These are phyloP conservation scores for Claviceps maximensis DNA, from an alignment of 2,329 filamentous ascomycete genomes.

Conservation along the genomic window DNA sequence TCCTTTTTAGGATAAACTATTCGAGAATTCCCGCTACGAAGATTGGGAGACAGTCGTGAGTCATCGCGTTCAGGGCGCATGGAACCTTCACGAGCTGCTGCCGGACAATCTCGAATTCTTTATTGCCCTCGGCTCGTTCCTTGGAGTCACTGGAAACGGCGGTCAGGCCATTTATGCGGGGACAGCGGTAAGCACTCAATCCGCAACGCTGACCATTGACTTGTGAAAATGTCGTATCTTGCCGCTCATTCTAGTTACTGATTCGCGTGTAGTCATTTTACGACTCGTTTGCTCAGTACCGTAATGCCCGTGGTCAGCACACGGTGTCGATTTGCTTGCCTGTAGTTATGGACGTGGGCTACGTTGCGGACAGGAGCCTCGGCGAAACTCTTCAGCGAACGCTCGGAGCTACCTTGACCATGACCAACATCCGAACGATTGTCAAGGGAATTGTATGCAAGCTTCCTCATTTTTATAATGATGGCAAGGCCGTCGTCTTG, in stretches of 20 bases:
- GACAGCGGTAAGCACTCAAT: conserved; percentile 9
- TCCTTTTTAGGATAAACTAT: conserved; percentile 15
- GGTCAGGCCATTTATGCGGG: conserved; percentile 36
- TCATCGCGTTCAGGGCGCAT: conserved; percentile 27
- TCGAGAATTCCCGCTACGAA: conserved; percentile 21
- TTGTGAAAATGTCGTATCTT: no score
- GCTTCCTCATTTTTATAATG: neutral
- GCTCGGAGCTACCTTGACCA: conserved; percentile 3
- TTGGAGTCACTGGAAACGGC: conserved; percentile 33
- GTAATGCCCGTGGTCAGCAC: conserved; percentile 15
- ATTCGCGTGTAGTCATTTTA: conserved; percentile 22
- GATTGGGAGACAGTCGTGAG: conserved; percentile 19
- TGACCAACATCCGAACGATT: conserved; percentile 5
- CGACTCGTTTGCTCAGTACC: conserved; percentile 24
- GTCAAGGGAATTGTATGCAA: conserved; percentile 6
- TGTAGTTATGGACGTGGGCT: conserved; percentile 12
- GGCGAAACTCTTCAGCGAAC: neutral
- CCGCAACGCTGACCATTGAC: neutral
- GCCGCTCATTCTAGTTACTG: neutral
- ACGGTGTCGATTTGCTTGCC: conserved; percentile 9
- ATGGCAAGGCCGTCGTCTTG: conserved; percentile 1
- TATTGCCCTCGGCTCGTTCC: conserved; percentile 27
- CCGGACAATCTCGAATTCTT: conserved; percentile 22
- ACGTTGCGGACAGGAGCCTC: conserved; percentile 9
- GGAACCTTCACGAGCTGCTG: conserved; percentile 24